Evolutionary conservation across 345 rosid genomes (phyloP).

Genomic region (Corymbia maculata): DNA sequence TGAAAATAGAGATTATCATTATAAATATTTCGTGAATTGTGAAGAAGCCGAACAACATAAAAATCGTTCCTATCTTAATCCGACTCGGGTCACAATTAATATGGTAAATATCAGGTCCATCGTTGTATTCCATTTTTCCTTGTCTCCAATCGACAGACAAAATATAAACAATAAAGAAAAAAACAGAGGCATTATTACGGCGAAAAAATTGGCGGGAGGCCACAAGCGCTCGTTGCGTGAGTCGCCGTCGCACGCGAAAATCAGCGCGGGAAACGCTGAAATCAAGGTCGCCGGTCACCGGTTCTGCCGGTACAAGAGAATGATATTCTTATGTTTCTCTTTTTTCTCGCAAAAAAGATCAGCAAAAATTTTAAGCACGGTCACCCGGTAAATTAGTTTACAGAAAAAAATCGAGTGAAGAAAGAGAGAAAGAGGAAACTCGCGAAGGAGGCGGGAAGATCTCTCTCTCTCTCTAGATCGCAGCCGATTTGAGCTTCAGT

Average conservation of each 20-base stretch:
- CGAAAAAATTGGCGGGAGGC: not conserved
- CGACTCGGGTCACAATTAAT: not conserved
- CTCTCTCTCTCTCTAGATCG: not conserved
- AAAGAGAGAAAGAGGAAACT: not conserved
- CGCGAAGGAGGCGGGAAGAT: not conserved
- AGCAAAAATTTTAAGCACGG: not conserved
- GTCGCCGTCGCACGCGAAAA: not conserved
- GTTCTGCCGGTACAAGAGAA: not conserved
- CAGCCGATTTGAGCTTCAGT: not conserved
- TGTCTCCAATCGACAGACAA: not conserved
- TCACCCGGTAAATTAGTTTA: not conserved
- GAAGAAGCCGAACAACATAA: not conserved
- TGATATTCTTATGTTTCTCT: not conserved
- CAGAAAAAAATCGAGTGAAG: not conserved
- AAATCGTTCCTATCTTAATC: not conserved
- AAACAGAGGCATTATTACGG: fast-evolving
- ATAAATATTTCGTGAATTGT: fast-evolving
- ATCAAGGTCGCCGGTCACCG: not conserved
- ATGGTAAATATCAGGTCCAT: not conserved
- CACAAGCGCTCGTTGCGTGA: not conserved
- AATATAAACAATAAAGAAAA: not conserved
- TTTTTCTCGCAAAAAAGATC: not conserved
- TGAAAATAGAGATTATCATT: fast-evolving
- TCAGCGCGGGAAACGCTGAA: not conserved
- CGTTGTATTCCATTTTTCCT: not conserved